Conservation (phyloP, 352 stramenopile genomes). For the Phytopythium kandeliae region DNA sequence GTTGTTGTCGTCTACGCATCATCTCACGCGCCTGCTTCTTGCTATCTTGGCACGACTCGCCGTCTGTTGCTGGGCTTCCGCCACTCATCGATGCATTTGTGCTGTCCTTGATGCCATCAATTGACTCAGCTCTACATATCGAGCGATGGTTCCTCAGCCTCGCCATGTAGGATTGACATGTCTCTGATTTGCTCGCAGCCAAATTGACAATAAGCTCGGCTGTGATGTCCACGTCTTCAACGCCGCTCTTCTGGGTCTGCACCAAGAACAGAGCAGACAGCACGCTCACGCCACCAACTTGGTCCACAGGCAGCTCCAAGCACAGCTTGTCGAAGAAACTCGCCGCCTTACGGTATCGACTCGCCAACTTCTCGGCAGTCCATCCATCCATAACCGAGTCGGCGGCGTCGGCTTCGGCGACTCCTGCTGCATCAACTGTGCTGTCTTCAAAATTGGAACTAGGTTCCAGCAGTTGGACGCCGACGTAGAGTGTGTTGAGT, state of each 20-base stretch:
- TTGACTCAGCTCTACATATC: not conserved
- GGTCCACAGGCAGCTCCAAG: constrained; percentile 18
- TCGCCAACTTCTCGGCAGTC: constrained; percentile 21
- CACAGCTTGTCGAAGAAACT: constrained; percentile 39
- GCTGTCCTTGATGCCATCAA: constrained; percentile 3
- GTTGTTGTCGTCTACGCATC: constrained; percentile 55
- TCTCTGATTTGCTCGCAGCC: constrained; percentile 18
- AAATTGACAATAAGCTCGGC: constrained; percentile 17
- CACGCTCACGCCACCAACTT: constrained; percentile 10
- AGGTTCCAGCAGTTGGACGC: constrained; percentile 17
- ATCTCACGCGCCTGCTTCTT: constrained; percentile 38
- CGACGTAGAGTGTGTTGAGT: constrained; percentile 49
- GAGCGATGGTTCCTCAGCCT: constrained; percentile 3
- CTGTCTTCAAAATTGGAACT: not conserved
- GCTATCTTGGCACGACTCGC: constrained; percentile 1
- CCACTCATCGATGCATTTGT: constrained; percentile 2
- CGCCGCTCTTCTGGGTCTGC: constrained; percentile 8
- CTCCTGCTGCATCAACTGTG: not conserved
- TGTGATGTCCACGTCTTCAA: constrained; percentile 20
- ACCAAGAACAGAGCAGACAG: constrained; percentile 22
- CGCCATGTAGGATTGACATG: constrained; percentile 18
- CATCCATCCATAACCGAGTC: not conserved
- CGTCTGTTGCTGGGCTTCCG: not conserved
- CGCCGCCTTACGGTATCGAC: constrained; percentile 23
- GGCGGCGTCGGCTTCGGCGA: too few relatives aligned